These are phyloP conservation scores for Hyaloscypha bicolor DNA, from an alignment of 495 filamentous ascomycete genomes.

Conservation along the genomic window DNA sequence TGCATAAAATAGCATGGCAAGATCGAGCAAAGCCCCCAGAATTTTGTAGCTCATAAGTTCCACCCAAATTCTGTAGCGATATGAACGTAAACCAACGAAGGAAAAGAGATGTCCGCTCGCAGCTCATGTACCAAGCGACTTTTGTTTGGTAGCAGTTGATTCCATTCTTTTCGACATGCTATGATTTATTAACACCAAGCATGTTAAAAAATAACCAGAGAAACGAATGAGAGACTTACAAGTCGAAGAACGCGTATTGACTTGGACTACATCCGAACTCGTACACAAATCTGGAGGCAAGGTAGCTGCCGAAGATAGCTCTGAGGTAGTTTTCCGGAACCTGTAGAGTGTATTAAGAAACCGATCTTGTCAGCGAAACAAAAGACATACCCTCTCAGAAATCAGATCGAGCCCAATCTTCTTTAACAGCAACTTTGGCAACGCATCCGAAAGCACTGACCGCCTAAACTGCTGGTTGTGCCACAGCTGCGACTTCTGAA, in stretches of 20 bases:
- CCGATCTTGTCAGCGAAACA: no score
- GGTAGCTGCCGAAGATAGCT: conserved; percentile 92
- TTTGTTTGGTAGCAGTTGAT: no score
- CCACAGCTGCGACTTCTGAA: conserved; percentile 92
- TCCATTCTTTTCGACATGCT: conserved; percentile 51
- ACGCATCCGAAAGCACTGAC: conserved; percentile 79
- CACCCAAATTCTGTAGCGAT: no score
- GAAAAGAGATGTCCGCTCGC: no score
- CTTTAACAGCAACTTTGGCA: conserved; percentile 80
- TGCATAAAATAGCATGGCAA: no score
- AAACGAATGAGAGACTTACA: conserved; percentile 60
- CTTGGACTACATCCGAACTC: conserved; percentile 87
- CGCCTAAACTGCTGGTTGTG: conserved; percentile 74
- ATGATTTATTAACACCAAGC: not conserved
- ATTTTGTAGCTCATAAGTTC: no score
- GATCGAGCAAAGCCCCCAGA: no score
- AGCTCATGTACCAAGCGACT: no score
- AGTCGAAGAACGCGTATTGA: conserved; percentile 98
- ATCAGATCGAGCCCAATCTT: conserved; percentile 90
- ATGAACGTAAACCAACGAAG: no score
- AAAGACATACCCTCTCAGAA: conserved; percentile 61
- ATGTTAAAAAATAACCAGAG: not conserved
- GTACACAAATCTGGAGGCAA: conserved; percentile 95
- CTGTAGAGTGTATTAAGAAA: conserved; percentile 32
- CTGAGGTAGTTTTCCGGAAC: conserved; percentile 89